Conservation (phyloP, 2,329 filamentous ascomycete species). For the Hymenoscyphus scutula region DNA sequence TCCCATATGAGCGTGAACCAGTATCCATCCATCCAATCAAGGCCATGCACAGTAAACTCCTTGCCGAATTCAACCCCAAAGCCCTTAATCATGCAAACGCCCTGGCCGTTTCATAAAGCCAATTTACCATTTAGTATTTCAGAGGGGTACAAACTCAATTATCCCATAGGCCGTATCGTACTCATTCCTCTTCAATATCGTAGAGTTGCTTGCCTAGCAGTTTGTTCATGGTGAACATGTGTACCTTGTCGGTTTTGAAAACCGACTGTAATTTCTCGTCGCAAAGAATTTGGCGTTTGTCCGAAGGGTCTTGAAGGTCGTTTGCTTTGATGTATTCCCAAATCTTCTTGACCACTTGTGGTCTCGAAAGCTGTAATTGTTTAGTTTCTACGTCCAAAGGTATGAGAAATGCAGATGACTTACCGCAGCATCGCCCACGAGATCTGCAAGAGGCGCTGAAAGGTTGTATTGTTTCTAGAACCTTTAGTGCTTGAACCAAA, state of each 20-base stretch:
- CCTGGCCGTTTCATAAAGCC: background rate
- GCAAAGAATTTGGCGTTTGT: slow-evolving; percentile 90
- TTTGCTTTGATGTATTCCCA: slow-evolving; percentile 93
- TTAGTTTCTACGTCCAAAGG: slow-evolving; percentile 11
- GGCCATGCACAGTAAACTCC: background rate
- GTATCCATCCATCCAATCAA: background rate
- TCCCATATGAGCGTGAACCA: background rate
- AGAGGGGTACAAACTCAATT: background rate
- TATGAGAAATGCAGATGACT: slow-evolving; percentile 30
- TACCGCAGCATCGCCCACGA: slow-evolving; percentile 69
- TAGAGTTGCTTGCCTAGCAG: slow-evolving; percentile 87
- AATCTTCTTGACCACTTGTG: slow-evolving; percentile 92
- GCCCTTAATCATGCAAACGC: background rate
- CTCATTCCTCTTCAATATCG: slow-evolving; percentile 65
- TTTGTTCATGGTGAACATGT: slow-evolving; percentile 99
- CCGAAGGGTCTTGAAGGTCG: slow-evolving; percentile 82
- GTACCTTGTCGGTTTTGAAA: slow-evolving; percentile 85
- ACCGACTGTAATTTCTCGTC: slow-evolving; percentile 89
- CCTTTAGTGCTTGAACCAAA: slow-evolving; percentile 3
- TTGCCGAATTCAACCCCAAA: background rate
- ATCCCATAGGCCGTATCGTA: too few species aligned
- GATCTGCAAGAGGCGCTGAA: slow-evolving; percentile 64
- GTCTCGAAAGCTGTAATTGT: slow-evolving; percentile 71
- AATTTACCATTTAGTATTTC: background rate
- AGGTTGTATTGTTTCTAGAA: slow-evolving; percentile 69